Evolutionary conservation across 2,329 filamentous ascomycete species (phyloP).

Genomic region (Xylaria sp.): DNA sequence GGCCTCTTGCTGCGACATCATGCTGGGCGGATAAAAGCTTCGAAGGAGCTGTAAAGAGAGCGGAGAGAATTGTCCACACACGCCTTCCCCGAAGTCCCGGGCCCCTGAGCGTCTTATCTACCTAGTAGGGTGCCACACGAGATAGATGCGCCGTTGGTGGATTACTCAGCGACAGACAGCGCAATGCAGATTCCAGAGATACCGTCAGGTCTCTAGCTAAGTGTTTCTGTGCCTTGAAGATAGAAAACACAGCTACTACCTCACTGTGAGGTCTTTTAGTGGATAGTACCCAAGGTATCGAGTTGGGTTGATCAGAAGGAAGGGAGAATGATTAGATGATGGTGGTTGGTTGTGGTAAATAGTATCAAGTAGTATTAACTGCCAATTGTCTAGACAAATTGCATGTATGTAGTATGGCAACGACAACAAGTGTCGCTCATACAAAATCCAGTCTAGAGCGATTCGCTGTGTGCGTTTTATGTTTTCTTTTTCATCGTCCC

Average conservation of each 20-base stretch:
- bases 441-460: background rate
- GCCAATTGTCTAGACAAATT: background rate
- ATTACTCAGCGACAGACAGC: constrained; percentile 41
- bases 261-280: too few species aligned
- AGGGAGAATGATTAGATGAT: background rate
- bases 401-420: background rate
- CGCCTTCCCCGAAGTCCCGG: background rate
- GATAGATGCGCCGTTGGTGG: constrained; percentile 14
- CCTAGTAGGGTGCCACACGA: background rate
- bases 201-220: background rate
- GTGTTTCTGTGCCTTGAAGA: background rate
- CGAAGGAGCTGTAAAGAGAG: background rate
- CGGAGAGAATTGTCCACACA: background rate
- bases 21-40: constrained; percentile 11
- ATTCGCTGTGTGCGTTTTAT: background rate
- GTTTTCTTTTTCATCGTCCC: background rate
- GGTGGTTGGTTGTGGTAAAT: background rate
- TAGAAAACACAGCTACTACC: background rate
- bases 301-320: background rate
- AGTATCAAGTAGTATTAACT: background rate
- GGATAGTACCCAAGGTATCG: too few species aligned
- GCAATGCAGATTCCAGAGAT: background rate
- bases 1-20: constrained; percentile 39
- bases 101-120: background rate
- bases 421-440: background rate